Percentiles rank a stretch among this genome's conserved stretches.
Evolutionary conservation across 2,329 filamentous ascomycete species (phyloP).

Genomic region (Chaetoscypha palmicola): DNA sequence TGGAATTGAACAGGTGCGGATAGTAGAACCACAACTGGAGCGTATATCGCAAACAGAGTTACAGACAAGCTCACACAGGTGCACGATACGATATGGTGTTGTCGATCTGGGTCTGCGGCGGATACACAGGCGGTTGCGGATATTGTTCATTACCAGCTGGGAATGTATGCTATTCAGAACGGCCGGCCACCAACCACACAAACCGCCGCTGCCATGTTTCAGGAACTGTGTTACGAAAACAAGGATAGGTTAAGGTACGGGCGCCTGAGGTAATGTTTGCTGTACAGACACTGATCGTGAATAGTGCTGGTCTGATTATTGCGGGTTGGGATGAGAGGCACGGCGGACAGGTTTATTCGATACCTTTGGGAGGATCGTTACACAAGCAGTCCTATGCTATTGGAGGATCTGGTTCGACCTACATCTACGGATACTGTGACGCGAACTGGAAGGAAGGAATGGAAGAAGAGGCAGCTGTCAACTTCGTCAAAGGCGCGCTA

Average conservation of each 20-base stretch:
- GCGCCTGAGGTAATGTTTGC: not conserved
- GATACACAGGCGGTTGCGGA: slow-evolving; percentile 98
- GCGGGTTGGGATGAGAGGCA: slow-evolving; percentile 92
- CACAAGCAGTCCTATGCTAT: slow-evolving; percentile 97
- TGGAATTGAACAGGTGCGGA: slow-evolving; percentile 62
- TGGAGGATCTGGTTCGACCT: slow-evolving; percentile 92
- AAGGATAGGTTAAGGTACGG: slow-evolving; percentile 84
- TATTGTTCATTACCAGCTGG: slow-evolving; percentile 94
- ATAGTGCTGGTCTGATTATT: slow-evolving; percentile 9
- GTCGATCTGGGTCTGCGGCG: slow-evolving; percentile 91
- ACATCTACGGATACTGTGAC: slow-evolving; percentile 99
- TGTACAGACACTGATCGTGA: slow-evolving; percentile 17
- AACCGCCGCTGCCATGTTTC: slow-evolving; percentile 91
- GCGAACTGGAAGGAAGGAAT: slow-evolving; percentile 93
- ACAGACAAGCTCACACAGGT: slow-evolving; percentile 99
- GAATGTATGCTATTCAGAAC: slow-evolving; percentile 85
- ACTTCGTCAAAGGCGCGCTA: slow-evolving; percentile 87
- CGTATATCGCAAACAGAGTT: slow-evolving; percentile 98
- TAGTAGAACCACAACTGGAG: slow-evolving; percentile 92
- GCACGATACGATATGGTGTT: slow-evolving; percentile 99
- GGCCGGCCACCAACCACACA: slow-evolving; percentile 88
- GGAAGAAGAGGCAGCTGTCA: slow-evolving; percentile 82
- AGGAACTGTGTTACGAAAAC: slow-evolving; percentile 96
- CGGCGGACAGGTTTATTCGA: slow-evolving; percentile 95
- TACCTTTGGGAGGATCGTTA: slow-evolving; percentile 89